Conservation (phyloP, 2,329 filamentous ascomycete species). For the Elsinoe batatas region DNA sequence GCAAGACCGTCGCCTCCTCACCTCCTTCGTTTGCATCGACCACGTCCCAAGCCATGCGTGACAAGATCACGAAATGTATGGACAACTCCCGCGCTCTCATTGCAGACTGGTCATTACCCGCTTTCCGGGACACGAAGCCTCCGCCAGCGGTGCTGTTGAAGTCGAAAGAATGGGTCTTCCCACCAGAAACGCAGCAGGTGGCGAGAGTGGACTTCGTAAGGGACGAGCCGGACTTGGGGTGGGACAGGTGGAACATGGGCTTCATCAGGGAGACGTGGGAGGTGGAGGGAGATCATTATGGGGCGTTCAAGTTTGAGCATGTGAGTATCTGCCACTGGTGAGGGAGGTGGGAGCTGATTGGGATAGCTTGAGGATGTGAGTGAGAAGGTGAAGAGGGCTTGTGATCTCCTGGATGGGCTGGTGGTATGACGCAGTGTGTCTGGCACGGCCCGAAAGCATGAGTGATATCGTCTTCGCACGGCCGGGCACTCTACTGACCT, state of each 20-base stretch:
- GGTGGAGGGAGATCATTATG: slow-evolving; percentile 1
- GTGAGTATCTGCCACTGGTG: neutral
- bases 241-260: neutral
- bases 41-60: neutral
- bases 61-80: slow-evolving; percentile 7
- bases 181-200: neutral
- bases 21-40: neutral
- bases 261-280: neutral
- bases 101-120: neutral
- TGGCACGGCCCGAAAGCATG: no score
- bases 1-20: neutral
- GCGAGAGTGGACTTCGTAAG: neutral
- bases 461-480: no score
- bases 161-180: neutral
- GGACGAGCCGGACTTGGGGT: neutral
- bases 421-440: no score
- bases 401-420: neutral
- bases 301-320: slow-evolving; percentile 6
- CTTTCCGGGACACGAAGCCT: neutral
- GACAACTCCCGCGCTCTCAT: neutral
- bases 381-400: neutral
- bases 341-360: neutral
- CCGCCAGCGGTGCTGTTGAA: slow-evolving; percentile 3
- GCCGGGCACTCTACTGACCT: no score
- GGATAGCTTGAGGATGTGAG: neutral